Evolutionary conservation across 768 basidiomycete species (phyloP).

Genomic region (Tylopilus sp.): DNA sequence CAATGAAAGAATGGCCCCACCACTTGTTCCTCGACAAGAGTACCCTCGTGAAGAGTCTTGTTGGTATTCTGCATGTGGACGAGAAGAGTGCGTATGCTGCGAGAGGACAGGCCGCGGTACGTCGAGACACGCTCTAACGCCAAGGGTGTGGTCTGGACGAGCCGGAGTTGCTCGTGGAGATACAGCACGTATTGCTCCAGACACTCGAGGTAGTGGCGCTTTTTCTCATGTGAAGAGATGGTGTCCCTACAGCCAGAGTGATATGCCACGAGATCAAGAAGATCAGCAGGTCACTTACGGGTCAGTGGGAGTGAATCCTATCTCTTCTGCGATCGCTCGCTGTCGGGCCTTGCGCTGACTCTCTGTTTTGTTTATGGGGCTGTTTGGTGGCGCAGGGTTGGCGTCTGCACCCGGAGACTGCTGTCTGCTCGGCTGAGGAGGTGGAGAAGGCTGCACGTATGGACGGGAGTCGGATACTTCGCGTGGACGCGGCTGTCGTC

Average conservation of each 20-base stretch:
- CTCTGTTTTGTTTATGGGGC: conserved; percentile 35
- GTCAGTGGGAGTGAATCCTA: conserved; percentile 59
- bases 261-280: not conserved
- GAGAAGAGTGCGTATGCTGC: conserved; percentile 66
- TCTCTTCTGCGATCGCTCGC: conserved; percentile 51
- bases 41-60: conserved; percentile 47
- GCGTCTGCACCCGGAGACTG: conserved; percentile 10
- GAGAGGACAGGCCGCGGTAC: conserved; percentile 56
- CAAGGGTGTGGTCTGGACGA: conserved; percentile 45
- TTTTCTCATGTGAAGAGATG: conserved; percentile 80
- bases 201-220: conserved; percentile 69
- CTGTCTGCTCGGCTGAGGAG: conserved; percentile 5
- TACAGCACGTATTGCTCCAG: conserved; percentile 68
- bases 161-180: conserved; percentile 57
- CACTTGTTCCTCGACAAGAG: conserved; percentile 51
- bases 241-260: conserved; percentile 43
- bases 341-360: conserved; percentile 55
- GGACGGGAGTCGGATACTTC: conserved; percentile 2
- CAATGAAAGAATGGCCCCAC: conserved; percentile 32
- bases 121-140: conserved; percentile 47
- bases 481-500: conserved; percentile 2
- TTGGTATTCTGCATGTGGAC: conserved; percentile 65
- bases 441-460: conserved; percentile 9
- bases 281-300: conserved; percentile 41
- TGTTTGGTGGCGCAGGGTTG: not conserved